phyloP scores from a whole-genome alignment of 139 green algal genomes.

The Raphidocelis subcapitata region DNA sequence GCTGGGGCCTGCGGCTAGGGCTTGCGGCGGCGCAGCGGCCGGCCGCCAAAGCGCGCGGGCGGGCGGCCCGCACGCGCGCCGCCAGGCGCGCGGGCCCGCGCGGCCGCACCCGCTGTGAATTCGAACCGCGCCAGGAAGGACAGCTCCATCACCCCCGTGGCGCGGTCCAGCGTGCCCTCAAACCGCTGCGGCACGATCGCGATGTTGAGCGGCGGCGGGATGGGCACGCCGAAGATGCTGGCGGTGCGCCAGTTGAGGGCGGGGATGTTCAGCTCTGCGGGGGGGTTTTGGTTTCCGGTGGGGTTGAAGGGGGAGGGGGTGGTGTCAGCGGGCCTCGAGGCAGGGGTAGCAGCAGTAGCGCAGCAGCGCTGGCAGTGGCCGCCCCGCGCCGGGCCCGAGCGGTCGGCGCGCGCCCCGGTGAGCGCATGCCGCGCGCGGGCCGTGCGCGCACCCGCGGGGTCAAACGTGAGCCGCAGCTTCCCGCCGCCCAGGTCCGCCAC shows the following conservation, averaged over 20 bases:
- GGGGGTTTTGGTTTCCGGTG: neutral
- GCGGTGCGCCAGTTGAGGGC: conserved; percentile 63
- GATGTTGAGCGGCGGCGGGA: conserved; percentile 78
- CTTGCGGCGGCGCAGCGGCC: too few relatives aligned
- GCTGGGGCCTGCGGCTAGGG: too few relatives aligned
- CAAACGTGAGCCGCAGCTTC: conserved; percentile 34
- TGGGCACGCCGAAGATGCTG: conserved; percentile 66
- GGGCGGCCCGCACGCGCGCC: too few relatives aligned
- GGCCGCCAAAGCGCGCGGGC: too few relatives aligned
- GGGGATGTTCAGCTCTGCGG: conserved; percentile 63
- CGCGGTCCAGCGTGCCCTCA: conserved; percentile 65
- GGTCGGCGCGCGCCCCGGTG: too few relatives aligned
- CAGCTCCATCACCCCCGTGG: conserved; percentile 64
- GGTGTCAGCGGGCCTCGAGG: too few relatives aligned
- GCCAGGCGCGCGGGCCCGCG: neutral
- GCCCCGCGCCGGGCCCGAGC: neutral
- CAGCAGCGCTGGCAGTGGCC: neutral
- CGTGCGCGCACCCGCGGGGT: conserved; percentile 16
- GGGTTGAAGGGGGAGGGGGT: neutral
- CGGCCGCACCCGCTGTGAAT: conserved; percentile 52
- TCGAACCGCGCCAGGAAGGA: conserved; percentile 69
- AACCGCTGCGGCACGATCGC: conserved; percentile 56
- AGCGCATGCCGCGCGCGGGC: neutral
- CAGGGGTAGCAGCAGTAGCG: neutral
- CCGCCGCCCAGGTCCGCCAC: conserved; percentile 39